Evolutionary conservation across 2,329 filamentous ascomycete genomes (phyloP), one percentile per base, ranked within the genome.

Genomic region (Gaeumannomyces sp.): DNA sequence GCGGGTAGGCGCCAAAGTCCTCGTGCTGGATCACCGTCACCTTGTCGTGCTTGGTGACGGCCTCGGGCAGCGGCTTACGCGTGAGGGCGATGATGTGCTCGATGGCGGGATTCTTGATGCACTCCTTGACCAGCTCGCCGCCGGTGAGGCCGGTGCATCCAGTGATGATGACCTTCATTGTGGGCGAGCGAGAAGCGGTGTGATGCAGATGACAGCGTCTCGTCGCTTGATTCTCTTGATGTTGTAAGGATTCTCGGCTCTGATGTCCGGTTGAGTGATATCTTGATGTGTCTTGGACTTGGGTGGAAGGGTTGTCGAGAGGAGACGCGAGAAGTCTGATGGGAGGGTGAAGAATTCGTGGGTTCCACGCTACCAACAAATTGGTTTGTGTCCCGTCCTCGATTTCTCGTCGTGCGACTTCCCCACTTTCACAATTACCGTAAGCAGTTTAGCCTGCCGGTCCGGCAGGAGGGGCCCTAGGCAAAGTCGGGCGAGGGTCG

Each of bases 71-170:
- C 5, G 78, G 73, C 22, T 78, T 79, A 13, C 84, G 79, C 3
- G 80, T 80, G 14, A 87, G 75, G 25, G 81, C 79, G 63, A 84
- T 73, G 53, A 85, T 73, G 28, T 80, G 80, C 2, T 78, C 81
- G 73, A 89, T 83, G 69, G 74, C 74, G 25, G 78, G 74, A 70
- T 82, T 76, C 4, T 71, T 70, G 64, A 88, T 78, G 70, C 80
- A 83, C 68, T 82, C 79, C 11, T 75, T 72, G 63, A 88, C 77
- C 35, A 86, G 77, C 69, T 83, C 81, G 35, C 75, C 70, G 64
- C 85, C 86, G 65, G 86, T 79, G 69, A 81, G 80, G 68, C 86
- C 85, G n/a, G 84, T 88, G 28, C 77, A 77, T 61, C 85, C 85
- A 8, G 82, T 79, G 50, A 89, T 75, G 66, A 89, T 81, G 69